phyloP scores from a whole-genome alignment of 345 rosid genomes.

The Euphorbia pulcherrima region DNA sequence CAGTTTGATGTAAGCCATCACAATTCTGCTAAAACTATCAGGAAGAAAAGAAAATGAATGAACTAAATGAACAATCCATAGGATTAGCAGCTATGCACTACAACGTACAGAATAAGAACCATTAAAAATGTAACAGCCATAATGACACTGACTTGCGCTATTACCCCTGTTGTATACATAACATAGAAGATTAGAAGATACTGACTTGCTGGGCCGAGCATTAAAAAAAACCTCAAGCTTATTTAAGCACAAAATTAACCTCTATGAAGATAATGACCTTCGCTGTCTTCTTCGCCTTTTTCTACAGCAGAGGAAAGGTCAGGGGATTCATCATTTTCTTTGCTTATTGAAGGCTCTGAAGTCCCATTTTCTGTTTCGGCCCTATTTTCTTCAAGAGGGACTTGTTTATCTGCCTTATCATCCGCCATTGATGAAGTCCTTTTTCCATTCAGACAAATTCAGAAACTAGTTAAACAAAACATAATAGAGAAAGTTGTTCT shows the following conservation, averaged over 20 bases:
- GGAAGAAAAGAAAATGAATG: background rate
- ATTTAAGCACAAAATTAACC: background rate
- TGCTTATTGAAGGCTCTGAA: constrained; percentile 31
- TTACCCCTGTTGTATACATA: background rate
- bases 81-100: background rate
- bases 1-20: background rate
- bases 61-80: background rate
- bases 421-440: constrained; percentile 36
- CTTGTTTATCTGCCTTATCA: constrained; percentile 30
- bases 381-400: constrained; percentile 27
- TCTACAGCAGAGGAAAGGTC: constrained; percentile 23
- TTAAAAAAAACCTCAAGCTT: background rate
- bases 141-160: too few relatives aligned
- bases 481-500: background rate
- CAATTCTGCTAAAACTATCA: background rate
- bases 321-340: constrained; percentile 29
- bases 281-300: constrained; percentile 45
- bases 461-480: background rate
- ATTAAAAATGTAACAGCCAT: background rate
- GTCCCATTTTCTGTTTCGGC: constrained; percentile 27
- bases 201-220: background rate
- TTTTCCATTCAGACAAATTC: constrained; percentile 2
- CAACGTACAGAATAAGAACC: constrained; percentile 1
- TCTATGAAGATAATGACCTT: constrained; percentile 35
- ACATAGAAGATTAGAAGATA: too few relatives aligned